These are phyloP conservation scores for Talaromyces funiculosus DNA, from an alignment of 2,329 filamentous ascomycete genomes.

Conservation along the genomic window DNA sequence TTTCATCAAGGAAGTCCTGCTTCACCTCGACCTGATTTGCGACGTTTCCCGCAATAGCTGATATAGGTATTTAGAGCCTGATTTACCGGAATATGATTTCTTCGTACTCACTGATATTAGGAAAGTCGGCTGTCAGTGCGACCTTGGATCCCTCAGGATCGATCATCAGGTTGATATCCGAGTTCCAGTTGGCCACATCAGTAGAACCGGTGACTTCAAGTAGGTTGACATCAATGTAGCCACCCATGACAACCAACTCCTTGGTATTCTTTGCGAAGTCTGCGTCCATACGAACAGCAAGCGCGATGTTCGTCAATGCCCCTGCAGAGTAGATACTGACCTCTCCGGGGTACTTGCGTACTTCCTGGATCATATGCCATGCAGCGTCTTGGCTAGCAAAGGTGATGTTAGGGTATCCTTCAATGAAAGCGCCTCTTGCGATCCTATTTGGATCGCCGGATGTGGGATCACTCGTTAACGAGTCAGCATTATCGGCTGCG, in stretches of 20 bases:
- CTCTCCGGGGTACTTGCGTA: conserved; percentile 47
- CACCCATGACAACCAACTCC: conserved; percentile 49
- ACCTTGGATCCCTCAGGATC: conserved; percentile 49
- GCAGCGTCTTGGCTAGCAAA: conserved; percentile 37
- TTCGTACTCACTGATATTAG: conserved; percentile 33
- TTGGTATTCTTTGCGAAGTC: conserved; percentile 44
- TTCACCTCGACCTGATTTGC: conserved; percentile 45
- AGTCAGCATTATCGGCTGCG: conserved; percentile 39
- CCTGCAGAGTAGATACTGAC: conserved; percentile 44
- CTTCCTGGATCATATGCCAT: conserved; percentile 45
- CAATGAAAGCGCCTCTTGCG: conserved; percentile 37
- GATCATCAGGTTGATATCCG: conserved; percentile 46
- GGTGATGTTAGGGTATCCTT: conserved; percentile 45
- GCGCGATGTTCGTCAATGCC: conserved; percentile 46
- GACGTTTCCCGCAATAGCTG: conserved; percentile 40
- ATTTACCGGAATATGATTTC: background rate
- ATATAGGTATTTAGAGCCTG: too few relatives aligned
- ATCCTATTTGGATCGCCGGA: conserved; percentile 42
- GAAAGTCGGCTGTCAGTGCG: conserved; percentile 44
- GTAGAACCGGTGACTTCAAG: conserved; percentile 25
- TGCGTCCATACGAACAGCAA: conserved; percentile 44
- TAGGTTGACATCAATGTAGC: conserved; percentile 44
- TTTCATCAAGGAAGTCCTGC: conserved; percentile 35
- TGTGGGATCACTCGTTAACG: conserved; percentile 41
- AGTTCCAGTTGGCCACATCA: conserved; percentile 24